Conservation (phyloP, 352 stramenopile genomes). For the Phytopythium litorale region DNA sequence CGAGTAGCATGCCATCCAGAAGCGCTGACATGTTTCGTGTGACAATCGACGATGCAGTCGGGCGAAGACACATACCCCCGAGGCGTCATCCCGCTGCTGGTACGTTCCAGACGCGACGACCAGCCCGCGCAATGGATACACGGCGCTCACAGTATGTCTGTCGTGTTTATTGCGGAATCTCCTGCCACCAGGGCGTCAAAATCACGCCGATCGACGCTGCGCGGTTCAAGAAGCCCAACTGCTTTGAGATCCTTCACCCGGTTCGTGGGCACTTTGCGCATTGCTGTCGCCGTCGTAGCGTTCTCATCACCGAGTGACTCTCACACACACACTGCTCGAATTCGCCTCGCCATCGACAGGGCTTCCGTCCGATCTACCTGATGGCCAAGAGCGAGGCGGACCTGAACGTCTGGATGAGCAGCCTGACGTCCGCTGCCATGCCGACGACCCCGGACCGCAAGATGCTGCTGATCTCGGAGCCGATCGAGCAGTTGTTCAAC, state of each 20-base stretch:
- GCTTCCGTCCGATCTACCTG: slow-evolving; percentile 76
- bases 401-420: slow-evolving; percentile 83
- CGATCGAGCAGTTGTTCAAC: slow-evolving; percentile 71
- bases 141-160: neutral
- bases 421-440: slow-evolving; percentile 77
- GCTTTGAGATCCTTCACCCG: slow-evolving; percentile 83
- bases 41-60: slow-evolving; percentile 34
- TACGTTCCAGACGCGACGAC: neutral
- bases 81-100: slow-evolving; percentile 70
- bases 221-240: slow-evolving; percentile 84
- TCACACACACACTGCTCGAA: neutral
- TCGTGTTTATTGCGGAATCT: no score
- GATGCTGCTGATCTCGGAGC: slow-evolving; percentile 56
- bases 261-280: slow-evolving; percentile 24
- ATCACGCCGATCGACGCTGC: slow-evolving; percentile 74
- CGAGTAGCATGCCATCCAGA: neutral
- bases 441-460: slow-evolving; percentile 62
- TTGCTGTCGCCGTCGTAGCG: neutral
- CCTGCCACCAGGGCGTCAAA: slow-evolving; percentile 37
- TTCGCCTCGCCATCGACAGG: slow-evolving; percentile 24
- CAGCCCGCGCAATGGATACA: neutral
- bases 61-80: slow-evolving; percentile 83
- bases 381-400: slow-evolving; percentile 86
- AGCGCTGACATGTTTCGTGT: neutral
- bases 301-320: neutral